Percentiles rank a stretch among this genome's conserved stretches.
Evolutionary conservation across 2,329 filamentous ascomycete species (phyloP).

Genomic region (Fusarium austroafricanum): DNA sequence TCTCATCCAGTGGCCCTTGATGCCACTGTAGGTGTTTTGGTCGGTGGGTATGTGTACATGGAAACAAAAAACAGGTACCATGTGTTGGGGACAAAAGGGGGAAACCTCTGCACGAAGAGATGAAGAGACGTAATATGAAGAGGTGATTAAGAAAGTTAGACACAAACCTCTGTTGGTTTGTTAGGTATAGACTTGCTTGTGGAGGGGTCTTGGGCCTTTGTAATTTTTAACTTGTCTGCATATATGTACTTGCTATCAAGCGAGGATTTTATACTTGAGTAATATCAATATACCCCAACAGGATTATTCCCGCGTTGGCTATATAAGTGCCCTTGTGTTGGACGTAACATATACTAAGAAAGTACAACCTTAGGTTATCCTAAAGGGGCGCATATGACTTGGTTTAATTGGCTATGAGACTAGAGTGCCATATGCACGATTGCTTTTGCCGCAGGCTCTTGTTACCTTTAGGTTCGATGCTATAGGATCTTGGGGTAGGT

Average conservation of each 20-base stretch:
- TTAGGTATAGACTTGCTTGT: background rate
- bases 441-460: too few relatives aligned
- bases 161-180: background rate
- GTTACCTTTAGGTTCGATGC: too few relatives aligned
- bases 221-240: constrained; percentile 22
- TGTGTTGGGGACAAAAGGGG: constrained; percentile 6
- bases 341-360: too few relatives aligned
- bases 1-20: background rate
- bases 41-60: background rate
- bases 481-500: too few relatives aligned
- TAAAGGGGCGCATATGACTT: too few relatives aligned
- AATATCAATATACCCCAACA: background rate
- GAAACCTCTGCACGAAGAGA: constrained; percentile 21
- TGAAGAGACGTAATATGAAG: constrained; percentile 25
- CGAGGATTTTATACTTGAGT: background rate
- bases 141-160: background rate
- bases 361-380: too few relatives aligned
- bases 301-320: background rate
- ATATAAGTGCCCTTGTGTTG: background rate
- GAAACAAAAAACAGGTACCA: background rate
- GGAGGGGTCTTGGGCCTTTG: constrained; percentile 3
- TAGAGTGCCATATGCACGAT: too few relatives aligned
- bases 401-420: too few relatives aligned
- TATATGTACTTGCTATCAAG: constrained; percentile 3
- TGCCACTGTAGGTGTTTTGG: constrained; percentile 1